A percentile compares a stretch with the other conserved stretches of the same genome.
phyloP scores from a whole-genome alignment of 2,329 filamentous ascomycete species.

The Fusarium clavum region DNA sequence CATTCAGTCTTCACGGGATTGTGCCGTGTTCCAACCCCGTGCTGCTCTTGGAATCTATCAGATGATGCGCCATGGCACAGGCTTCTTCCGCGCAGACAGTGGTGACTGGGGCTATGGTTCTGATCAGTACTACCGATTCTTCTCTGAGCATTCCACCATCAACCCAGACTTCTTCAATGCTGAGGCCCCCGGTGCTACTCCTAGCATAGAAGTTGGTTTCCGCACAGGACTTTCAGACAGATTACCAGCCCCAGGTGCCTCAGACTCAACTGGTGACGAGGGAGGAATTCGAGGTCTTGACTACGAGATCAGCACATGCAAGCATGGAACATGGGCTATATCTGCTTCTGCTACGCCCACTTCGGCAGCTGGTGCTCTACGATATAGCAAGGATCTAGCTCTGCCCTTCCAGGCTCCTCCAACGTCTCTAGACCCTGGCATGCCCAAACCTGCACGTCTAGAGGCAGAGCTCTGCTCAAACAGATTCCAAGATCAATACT shows the following conservation, averaged over 20 bases:
- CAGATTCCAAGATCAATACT: slow-evolving; percentile 51
- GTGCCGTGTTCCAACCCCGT: slow-evolving; percentile 41
- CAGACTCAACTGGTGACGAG: slow-evolving; percentile 37
- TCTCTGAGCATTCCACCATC: slow-evolving; percentile 50
- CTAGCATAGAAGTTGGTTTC: slow-evolving; percentile 58
- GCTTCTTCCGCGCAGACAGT: slow-evolving; percentile 56
- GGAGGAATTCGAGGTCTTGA: slow-evolving; percentile 56
- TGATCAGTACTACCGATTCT: slow-evolving; percentile 48
- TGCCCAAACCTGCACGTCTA: slow-evolving; percentile 49
- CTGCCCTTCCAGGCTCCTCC: slow-evolving; percentile 43
- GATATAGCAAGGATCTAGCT: slow-evolving; percentile 49
- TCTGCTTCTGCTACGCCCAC: slow-evolving; percentile 50
- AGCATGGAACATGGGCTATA: slow-evolving; percentile 56
- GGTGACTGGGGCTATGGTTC: slow-evolving; percentile 54
- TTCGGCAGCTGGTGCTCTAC: slow-evolving; percentile 52
- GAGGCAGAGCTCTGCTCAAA: slow-evolving; percentile 58
- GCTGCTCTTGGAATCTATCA: slow-evolving; percentile 51
- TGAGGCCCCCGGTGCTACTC: slow-evolving; percentile 47
- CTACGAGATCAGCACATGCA: slow-evolving; percentile 40
- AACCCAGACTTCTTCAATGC: slow-evolving; percentile 48
- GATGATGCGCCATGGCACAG: slow-evolving; percentile 50
- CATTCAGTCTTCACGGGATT: slow-evolving; percentile 42
- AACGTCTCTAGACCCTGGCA: slow-evolving; percentile 20
- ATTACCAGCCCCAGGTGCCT: slow-evolving; percentile 19
- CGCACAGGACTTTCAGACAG: slow-evolving; percentile 43